phyloP scores from a whole-genome alignment of 1,139 yeast species.

The Arxiozyma telluris region DNA sequence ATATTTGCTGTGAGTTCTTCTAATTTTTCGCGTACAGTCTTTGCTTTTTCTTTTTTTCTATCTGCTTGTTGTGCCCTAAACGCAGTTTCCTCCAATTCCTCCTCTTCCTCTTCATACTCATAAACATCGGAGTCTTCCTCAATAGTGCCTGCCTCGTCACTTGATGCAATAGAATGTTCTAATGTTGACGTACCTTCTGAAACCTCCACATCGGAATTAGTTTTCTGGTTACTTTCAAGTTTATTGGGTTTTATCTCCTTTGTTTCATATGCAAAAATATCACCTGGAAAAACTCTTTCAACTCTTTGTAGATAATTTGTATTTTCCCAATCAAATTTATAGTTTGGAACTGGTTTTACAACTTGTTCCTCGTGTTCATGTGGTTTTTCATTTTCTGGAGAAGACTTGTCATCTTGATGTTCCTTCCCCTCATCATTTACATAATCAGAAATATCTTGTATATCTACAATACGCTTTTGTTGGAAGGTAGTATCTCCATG shows the following conservation, averaged over 20 bases:
- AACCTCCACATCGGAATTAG: not conserved
- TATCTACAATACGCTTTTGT: not conserved
- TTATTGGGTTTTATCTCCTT: constrained; percentile 1
- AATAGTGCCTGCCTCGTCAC: not conserved
- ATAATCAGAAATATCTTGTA: not conserved
- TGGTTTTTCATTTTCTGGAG: not conserved
- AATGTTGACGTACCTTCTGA: not conserved
- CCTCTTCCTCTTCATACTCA: not conserved
- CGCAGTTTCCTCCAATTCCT: not conserved
- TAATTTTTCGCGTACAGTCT: constrained; percentile 1
- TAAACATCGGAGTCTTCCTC: not conserved
- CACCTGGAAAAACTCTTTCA: constrained; percentile 20
- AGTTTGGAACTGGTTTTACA: constrained; percentile 7
- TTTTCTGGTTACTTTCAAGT: not conserved
- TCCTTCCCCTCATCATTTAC: not conserved
- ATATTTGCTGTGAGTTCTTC: not conserved
- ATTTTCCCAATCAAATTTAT: constrained; percentile 19
- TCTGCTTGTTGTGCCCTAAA: not conserved
- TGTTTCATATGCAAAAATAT: constrained; percentile 11
- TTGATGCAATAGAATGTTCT: too few relatives aligned
- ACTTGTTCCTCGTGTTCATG: not conserved
- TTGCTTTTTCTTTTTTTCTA: not conserved
- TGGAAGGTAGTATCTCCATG: not conserved
- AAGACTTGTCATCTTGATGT: not conserved
- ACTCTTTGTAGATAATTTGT: constrained; percentile 13